Conservation (phyloP, 805 yeast species). For the Candida succiphila region DNA sequence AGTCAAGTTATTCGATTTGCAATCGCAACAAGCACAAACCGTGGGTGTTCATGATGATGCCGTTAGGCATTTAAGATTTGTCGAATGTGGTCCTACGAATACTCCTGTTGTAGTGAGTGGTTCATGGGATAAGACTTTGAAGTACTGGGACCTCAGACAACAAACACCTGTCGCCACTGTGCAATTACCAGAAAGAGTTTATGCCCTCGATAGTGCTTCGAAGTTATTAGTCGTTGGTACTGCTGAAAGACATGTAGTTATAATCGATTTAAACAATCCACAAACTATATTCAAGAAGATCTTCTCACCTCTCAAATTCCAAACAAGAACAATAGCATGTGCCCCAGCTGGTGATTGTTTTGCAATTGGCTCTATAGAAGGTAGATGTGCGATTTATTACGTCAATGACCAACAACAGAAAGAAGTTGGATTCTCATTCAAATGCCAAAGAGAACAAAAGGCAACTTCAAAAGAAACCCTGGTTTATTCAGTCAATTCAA, state of each 20-base stretch:
- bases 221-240: conserved; percentile 86
- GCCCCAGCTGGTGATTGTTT: conserved; percentile 89
- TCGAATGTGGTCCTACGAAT: conserved; percentile 77
- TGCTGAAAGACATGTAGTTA: conserved; percentile 75
- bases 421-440: conserved; percentile 75
- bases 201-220: conserved; percentile 76
- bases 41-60: conserved; percentile 82
- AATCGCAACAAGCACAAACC: conserved; percentile 72
- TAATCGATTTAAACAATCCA: conserved; percentile 77
- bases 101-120: conserved; percentile 81
- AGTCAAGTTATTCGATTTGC: conserved; percentile 74
- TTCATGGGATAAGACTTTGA: conserved; percentile 92
- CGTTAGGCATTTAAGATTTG: conserved; percentile 64
- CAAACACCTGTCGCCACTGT: conserved; percentile 76
- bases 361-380: conserved; percentile 90
- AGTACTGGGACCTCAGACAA: conserved; percentile 90
- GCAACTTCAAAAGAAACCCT: conserved; percentile 46
- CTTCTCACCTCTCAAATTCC: conserved; percentile 79
- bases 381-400: conserved; percentile 91
- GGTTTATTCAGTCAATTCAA: conserved; percentile 72
- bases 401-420: conserved; percentile 74
- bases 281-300: conserved; percentile 66
- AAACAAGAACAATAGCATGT: conserved; percentile 75
- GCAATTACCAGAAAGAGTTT: conserved; percentile 82
- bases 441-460: conserved; percentile 79